Evolutionary conservation across 495 filamentous ascomycete species (phyloP), one percentile per base, ranked within the genome.

Genomic region (Annulohypoxylon moriforme): DNA sequence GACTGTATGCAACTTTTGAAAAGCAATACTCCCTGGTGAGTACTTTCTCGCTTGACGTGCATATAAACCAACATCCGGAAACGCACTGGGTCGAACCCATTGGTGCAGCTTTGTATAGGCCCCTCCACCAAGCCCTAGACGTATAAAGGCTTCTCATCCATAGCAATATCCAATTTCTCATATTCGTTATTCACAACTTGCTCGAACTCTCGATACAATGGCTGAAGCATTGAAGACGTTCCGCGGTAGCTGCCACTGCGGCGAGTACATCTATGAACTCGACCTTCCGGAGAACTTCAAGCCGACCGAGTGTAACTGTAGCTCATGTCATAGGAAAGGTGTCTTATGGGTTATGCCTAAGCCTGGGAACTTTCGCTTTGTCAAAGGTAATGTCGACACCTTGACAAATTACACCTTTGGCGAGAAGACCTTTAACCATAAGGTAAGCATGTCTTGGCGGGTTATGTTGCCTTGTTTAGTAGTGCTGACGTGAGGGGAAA

Each of bases 241-340:
- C 77, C 79, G 84, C 8, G 87, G 85, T 73, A 88, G 82, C 75
- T 89, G 86, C 81, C 86, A 88, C 76, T 89, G 87, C 76, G 78
- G 75, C 2, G 77, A 78, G 40, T 84, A 83, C 60, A 76, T 85
- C 62, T 88, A 81, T 71, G 82, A 81, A 68, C 60, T 82, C 61
- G 73, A 75, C 8, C 8, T 83, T 5, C 83, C 85, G 20, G 78
- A 86, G 66, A 74, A 85, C 66, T 81, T 72, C 65, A 67, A 66
- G 5, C 75, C 60, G 1, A 50, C 3, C 1, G 74, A 77, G 53
- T 89, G 86, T 75, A 84, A 86, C 60, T 89, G 87, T 74, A 86
- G 84, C 77, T 82, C 81, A 57, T 87, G 85, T 77, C 70, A 59
- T 68, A 84, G 81, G 65, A 82, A 83, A 72, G 81, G 70, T 11